phyloP scores from a whole-genome alignment of 805 yeast genomes.

The Babjeviella inositovora region DNA sequence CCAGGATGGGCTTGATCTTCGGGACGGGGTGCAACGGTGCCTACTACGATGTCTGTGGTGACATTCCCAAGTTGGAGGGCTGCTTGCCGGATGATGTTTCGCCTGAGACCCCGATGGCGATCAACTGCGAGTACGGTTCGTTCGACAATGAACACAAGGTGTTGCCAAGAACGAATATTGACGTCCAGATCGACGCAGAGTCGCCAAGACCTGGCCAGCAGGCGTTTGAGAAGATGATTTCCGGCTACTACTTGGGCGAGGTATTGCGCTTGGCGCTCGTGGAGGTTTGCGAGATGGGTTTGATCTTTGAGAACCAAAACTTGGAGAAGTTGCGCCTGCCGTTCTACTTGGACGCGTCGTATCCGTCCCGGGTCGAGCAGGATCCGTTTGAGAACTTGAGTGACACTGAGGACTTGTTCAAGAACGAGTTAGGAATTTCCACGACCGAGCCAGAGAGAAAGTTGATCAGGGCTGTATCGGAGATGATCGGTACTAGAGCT shows the following conservation, averaged over 20 bases:
- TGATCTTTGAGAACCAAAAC: constrained; percentile 60
- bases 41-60: constrained; percentile 61
- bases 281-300: constrained; percentile 50
- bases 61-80: constrained; percentile 74
- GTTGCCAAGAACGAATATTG: constrained; percentile 85
- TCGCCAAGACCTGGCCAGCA: constrained; percentile 97
- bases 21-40: constrained; percentile 99
- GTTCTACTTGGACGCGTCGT: constrained; percentile 78
- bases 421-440: constrained; percentile 35
- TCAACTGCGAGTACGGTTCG: constrained; percentile 97
- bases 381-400: constrained; percentile 77
- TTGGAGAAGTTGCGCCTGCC: constrained; percentile 40
- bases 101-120: constrained; percentile 68
- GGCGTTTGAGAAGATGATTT: constrained; percentile 91
- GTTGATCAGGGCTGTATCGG: constrained; percentile 69
- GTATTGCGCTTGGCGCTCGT: constrained; percentile 64
- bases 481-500: constrained; percentile 81
- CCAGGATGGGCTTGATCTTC: constrained; percentile 89
- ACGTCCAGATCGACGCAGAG: constrained; percentile 60
- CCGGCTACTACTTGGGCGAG: constrained; percentile 94
- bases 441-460: constrained; percentile 70
- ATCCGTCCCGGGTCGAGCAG: constrained; percentile 75
- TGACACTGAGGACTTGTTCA: constrained; percentile 57
- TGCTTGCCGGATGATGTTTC: constrained; percentile 46
- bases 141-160: constrained; percentile 79